phyloP scores from a whole-genome alignment of 148 eudicot genomes.

The Fagopyrum homotropicum region DNA sequence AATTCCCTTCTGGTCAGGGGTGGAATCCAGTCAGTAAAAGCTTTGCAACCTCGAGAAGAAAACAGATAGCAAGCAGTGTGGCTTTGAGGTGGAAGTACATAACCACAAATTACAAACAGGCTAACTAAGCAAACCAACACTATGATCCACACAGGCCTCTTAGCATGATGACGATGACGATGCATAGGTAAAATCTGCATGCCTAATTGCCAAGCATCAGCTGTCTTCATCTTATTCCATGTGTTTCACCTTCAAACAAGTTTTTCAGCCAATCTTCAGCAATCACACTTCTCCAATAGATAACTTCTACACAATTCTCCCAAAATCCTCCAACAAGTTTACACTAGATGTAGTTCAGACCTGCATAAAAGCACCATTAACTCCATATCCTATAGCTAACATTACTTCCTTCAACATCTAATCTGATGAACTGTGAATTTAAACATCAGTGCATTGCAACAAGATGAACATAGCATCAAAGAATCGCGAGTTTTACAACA shows the following conservation, averaged over 20 bases:
- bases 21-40: constrained; percentile 54
- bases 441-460: not conserved
- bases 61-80: constrained; percentile 52
- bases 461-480: not conserved
- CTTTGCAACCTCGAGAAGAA: constrained; percentile 68
- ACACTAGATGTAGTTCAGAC: constrained; percentile 1
- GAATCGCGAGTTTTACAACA: not conserved
- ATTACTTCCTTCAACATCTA: not conserved
- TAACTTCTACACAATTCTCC: not conserved
- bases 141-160: constrained; percentile 79
- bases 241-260: not conserved
- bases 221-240: constrained; percentile 40
- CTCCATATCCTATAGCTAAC: not conserved
- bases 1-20: constrained; percentile 46
- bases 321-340: not conserved
- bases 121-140: constrained; percentile 54
- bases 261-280: not conserved
- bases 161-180: constrained; percentile 58
- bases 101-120: constrained; percentile 60
- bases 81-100: constrained; percentile 64
- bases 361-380: not conserved
- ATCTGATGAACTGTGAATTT: not conserved
- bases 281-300: not conserved
- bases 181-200: constrained; percentile 54
- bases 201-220: constrained; percentile 62